Evolutionary conservation across 495 filamentous ascomycete species (phyloP).

Genomic region (Penicillium salamii): DNA sequence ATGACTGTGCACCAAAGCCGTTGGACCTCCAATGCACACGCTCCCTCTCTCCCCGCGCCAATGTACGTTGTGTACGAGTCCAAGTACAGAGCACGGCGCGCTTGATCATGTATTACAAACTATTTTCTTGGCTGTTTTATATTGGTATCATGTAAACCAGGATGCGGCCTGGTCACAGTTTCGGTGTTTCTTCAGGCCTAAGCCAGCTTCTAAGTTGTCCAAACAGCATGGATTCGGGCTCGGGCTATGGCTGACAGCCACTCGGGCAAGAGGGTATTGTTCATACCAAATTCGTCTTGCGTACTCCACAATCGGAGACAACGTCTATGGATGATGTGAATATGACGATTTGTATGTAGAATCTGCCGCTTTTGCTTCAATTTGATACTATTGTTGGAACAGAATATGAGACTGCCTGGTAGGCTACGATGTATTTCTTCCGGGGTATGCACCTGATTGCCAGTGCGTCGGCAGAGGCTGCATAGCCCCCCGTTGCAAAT

Average conservation of each 20-base stretch:
- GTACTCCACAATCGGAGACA: not conserved
- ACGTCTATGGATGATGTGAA: conserved; percentile 1
- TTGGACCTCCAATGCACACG: conserved; percentile 3
- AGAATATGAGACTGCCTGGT: conserved; percentile 3
- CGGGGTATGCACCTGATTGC: not conserved
- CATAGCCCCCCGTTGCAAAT: conserved; percentile 5
- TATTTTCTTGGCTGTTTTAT: conserved; percentile 1
- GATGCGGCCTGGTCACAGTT: not conserved
- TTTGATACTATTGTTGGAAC: conserved; percentile 2
- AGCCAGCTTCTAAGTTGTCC: not conserved
- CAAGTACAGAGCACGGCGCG: not conserved
- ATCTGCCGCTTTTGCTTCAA: not conserved
- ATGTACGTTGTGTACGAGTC: not conserved
- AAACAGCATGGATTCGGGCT: not conserved
- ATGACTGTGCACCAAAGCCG: not conserved
- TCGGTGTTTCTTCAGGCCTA: not conserved
- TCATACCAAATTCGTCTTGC: not conserved
- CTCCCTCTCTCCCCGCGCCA: not conserved
- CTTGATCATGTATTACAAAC: not conserved
- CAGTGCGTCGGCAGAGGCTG: not conserved
- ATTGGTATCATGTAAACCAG: not conserved
- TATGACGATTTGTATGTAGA: not conserved
- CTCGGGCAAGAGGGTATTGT: not conserved
- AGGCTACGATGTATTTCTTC: conserved; percentile 4
- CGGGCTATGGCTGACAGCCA: conserved; percentile 2